Conservation (phyloP, 2,329 filamentous ascomycete species). For the Aspergillus sp. region DNA sequence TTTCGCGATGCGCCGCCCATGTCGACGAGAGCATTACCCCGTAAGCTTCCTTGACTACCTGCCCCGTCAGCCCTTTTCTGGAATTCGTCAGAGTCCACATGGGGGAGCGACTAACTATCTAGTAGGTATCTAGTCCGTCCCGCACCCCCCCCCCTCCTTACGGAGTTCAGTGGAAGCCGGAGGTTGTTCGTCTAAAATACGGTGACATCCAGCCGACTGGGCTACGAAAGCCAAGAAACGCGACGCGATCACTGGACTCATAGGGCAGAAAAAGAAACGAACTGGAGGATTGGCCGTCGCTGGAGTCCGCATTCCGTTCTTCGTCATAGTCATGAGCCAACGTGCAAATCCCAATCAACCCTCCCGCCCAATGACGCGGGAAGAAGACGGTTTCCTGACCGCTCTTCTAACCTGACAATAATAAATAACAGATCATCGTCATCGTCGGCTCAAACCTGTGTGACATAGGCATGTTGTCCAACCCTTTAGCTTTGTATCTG, state of each 20-base stretch:
- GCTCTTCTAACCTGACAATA: neutral
- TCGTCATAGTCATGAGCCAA: neutral
- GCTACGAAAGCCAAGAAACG: slow-evolving; percentile 2
- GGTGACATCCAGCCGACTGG: slow-evolving; percentile 1
- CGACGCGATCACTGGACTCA: slow-evolving; percentile 3
- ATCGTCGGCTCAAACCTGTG: neutral
- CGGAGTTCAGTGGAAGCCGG: too few relatives aligned
- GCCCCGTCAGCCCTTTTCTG: too few relatives aligned
- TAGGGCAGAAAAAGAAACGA: slow-evolving; percentile 12
- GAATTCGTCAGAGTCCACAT: too few relatives aligned
- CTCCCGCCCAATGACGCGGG: neutral
- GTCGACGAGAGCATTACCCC: neutral
- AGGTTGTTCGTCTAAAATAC: slow-evolving; percentile 6
- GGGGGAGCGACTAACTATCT: too few relatives aligned
- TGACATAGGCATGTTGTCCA: neutral
- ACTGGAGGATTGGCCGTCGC: neutral
- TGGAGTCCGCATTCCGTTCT: neutral
- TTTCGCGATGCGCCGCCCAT: neutral
- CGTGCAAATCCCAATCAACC: slow-evolving; percentile 4
- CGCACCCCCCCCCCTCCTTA: too few relatives aligned
- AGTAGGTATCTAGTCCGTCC: too few relatives aligned
- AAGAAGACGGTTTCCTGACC: slow-evolving; percentile 1
- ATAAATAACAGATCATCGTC: neutral
- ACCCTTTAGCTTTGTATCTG: neutral
- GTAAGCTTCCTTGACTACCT: too few relatives aligned